phyloP scores from a whole-genome alignment of 1,284 basidiomycete genomes.

The Ustilago loliicola region DNA sequence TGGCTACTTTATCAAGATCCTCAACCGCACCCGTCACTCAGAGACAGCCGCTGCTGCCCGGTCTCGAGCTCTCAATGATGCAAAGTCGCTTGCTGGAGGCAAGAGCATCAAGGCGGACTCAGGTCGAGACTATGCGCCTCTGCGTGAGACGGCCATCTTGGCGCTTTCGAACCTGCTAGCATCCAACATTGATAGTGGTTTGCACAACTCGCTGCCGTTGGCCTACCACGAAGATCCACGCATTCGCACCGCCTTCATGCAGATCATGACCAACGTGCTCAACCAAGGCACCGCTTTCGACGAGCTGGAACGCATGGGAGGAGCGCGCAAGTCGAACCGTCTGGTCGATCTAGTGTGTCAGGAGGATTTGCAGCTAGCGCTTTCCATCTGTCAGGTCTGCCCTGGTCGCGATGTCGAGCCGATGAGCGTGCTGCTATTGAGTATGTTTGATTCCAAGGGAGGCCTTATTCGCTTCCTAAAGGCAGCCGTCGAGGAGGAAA shows the following conservation, averaged over 20 bases:
- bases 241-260: constrained; percentile 85
- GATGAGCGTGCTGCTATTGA: constrained; percentile 59
- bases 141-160: constrained; percentile 62
- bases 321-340: constrained; percentile 51
- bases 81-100: constrained; percentile 19
- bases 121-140: constrained; percentile 38
- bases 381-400: constrained; percentile 62
- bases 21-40: constrained; percentile 57
- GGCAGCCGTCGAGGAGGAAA: constrained; percentile 61
- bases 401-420: constrained; percentile 55
- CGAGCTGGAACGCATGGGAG: constrained; percentile 61
- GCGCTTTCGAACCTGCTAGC: constrained; percentile 85
- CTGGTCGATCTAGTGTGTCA: constrained; percentile 62
- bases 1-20: constrained; percentile 67
- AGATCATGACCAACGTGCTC: constrained; percentile 87
- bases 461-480: constrained; percentile 65
- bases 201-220: constrained; percentile 86
- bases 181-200: constrained; percentile 87
- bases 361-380: constrained; percentile 59
- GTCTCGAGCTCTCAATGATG: constrained; percentile 21
- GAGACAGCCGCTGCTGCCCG: constrained; percentile 42
- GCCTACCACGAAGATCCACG: constrained; percentile 82
- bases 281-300: constrained; percentile 75
- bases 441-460: constrained; percentile 64
- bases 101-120: constrained; percentile 27